Conservation (phyloP, 805 yeast species). For the Pichia exigua region DNA sequence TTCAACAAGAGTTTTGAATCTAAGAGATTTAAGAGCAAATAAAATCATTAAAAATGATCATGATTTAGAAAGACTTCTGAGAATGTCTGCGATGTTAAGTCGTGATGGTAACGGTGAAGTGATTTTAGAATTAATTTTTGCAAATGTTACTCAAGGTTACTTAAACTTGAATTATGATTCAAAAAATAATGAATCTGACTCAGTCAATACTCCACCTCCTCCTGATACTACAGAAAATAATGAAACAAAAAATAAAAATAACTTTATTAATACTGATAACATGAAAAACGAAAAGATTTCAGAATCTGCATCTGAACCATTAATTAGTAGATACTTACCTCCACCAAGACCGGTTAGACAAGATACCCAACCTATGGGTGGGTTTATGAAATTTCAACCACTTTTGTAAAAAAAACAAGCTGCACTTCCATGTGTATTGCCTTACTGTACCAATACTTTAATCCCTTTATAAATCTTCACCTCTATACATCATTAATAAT, state of each 20-base stretch:
- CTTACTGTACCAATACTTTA: too few species aligned
- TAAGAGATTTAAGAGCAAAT: conserved; percentile 27
- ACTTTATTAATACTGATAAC: neutral
- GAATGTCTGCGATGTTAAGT: conserved; percentile 14
- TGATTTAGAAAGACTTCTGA: conserved; percentile 41
- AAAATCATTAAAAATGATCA: conserved; percentile 34
- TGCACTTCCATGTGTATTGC: too few species aligned
- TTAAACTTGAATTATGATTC: conserved; percentile 21
- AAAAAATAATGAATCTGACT: neutral
- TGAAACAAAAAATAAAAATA: neutral
- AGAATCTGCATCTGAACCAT: conserved; percentile 1
- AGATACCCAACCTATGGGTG: conserved; percentile 2
- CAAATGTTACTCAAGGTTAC: conserved; percentile 22
- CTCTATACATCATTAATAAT: too few species aligned
- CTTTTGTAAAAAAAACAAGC: conserved; percentile 12
- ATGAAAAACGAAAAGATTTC: neutral
- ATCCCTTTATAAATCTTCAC: too few species aligned
- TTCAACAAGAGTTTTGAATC: conserved; percentile 27
- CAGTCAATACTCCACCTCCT: neutral
- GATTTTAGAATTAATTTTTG: conserved; percentile 33
- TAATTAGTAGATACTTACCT: conserved; percentile 12
- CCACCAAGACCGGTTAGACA: conserved; percentile 12
- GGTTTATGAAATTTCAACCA: conserved; percentile 26
- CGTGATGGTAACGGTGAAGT: conserved; percentile 25
- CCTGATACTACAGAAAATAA: neutral